Evolutionary conservation across 1,284 basidiomycete species (phyloP), one percentile per base, ranked within the genome.

Genomic region (Rugosomyces carneus): DNA sequence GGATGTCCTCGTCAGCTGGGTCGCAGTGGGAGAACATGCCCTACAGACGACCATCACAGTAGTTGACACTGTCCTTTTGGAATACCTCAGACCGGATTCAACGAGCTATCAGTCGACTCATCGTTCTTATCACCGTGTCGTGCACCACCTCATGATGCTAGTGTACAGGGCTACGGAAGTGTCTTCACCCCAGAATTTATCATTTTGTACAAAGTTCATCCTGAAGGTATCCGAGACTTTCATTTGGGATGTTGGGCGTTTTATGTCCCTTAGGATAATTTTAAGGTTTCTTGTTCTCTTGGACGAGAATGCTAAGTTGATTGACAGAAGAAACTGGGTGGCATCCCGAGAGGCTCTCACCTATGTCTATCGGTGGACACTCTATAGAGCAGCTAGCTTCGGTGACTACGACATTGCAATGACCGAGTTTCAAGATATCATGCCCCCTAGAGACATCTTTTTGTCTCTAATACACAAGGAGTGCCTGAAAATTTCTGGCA

Each of bases 211-310:
- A 21, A 35, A 35, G 34, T 42, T 42, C 15, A 42, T 42, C 32
- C 41, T 21, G 18, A 42, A 42, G 13, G 31, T 42, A 7, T 31
- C 31, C 2, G 41, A 42, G 34, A 42, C 41, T 5, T 42, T 42
- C n/a, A 23, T 42, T 20, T 42, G 41, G 41, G 41, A 42, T 24
- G 41, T 35, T 23, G 41, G 41, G 20, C 20, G 41, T 3, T 42
- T 36, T 32, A 42, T 42, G 41, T 35, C 41, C 3, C 23, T 36
- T 29, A 34, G 41, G 31, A 23, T 42, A 9, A 42, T 35, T 9
- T 24, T 29, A 11, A 35, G 41, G 32, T 42, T 42, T 10, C 41
- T 35, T 19, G 15, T 26, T 5, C 34, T 42, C 13, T 19, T 42
- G 29, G 21, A 42, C 16, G 40, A 42, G 16, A 31, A 42, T 23